phyloP scores from a whole-genome alignment of 2,329 filamentous ascomycete species.

The Colletotrichum shisoi region DNA sequence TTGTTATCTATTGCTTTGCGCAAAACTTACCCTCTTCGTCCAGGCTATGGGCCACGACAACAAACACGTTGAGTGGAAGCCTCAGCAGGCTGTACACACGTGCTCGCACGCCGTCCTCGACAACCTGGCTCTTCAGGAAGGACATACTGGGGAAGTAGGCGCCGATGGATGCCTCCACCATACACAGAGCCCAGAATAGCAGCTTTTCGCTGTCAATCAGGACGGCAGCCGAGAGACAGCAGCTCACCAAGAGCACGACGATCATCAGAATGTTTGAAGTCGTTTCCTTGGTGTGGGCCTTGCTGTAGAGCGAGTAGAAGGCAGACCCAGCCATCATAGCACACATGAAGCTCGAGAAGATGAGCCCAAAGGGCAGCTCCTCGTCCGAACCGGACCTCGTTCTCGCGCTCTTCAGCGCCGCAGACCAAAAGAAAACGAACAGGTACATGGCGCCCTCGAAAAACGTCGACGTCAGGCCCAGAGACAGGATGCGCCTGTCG shows the following conservation, averaged over 20 bases:
- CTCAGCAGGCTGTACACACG: conserved; percentile 65
- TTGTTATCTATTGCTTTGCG: background rate
- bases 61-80: conserved; percentile 64
- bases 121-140: conserved; percentile 60
- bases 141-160: conserved; percentile 66
- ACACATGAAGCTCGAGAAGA: conserved; percentile 65
- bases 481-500: conserved; percentile 59
- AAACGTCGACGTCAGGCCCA: conserved; percentile 62
- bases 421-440: conserved; percentile 70
- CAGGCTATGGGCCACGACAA: conserved; percentile 57
- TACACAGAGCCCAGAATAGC: conserved; percentile 64
- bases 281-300: conserved; percentile 45
- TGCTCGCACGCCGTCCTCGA: conserved; percentile 63
- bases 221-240: conserved; percentile 53
- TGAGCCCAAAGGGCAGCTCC: conserved; percentile 56
- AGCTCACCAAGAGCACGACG: conserved; percentile 46
- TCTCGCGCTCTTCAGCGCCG: conserved; percentile 58
- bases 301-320: conserved; percentile 51
- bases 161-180: conserved; percentile 66
- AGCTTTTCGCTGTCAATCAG: conserved; percentile 53
- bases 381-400: conserved; percentile 43
- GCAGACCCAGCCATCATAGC: conserved; percentile 65
- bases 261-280: conserved; percentile 49
- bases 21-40: conserved; percentile 52
- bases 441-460: conserved; percentile 70